A percentile compares a stretch with the other conserved stretches of the same genome.
These are phyloP conservation scores for Tanacetum coccineum DNA, from an alignment of 129 eudicot species.

Conservation along the genomic window DNA sequence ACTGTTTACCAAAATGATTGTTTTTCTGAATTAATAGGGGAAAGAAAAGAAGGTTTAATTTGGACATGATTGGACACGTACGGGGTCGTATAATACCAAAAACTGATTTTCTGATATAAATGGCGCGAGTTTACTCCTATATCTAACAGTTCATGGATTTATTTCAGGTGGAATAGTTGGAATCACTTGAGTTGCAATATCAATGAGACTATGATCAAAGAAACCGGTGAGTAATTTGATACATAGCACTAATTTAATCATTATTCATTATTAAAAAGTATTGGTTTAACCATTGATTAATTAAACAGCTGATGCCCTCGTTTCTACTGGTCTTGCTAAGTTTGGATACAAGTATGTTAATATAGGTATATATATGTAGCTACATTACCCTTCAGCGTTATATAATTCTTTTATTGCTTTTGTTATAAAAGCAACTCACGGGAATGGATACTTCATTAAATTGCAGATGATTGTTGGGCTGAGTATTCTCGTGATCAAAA, in stretches of 20 bases:
- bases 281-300: not conserved
- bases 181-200: slow-evolving; percentile 70
- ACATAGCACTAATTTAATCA: not conserved
- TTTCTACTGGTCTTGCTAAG: slow-evolving; percentile 82
- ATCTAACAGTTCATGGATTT: slow-evolving; percentile 1
- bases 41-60: too few species aligned
- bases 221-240: slow-evolving; percentile 56
- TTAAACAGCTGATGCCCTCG: slow-evolving; percentile 76
- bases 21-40: too few species aligned
- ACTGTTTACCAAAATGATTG: not conserved
- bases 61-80: too few species aligned
- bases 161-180: slow-evolving; percentile 89
- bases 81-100: too few species aligned
- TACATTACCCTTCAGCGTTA: not conserved
- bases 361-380: slow-evolving; percentile 47
- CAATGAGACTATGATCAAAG: slow-evolving; percentile 59
- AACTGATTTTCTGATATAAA: too few species aligned
- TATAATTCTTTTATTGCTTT: not conserved
- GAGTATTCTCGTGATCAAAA: slow-evolving; percentile 60
- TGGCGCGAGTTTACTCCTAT: too few species aligned
- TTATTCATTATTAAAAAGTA: not conserved
- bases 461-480: slow-evolving; percentile 95
- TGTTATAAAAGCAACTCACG: slow-evolving; percentile 8
- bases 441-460: not conserved
- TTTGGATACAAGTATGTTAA: slow-evolving; percentile 88